These are phyloP conservation scores for Buddleja alternifolia DNA, from an alignment of 257 asterid genomes.

Conservation along the genomic window DNA sequence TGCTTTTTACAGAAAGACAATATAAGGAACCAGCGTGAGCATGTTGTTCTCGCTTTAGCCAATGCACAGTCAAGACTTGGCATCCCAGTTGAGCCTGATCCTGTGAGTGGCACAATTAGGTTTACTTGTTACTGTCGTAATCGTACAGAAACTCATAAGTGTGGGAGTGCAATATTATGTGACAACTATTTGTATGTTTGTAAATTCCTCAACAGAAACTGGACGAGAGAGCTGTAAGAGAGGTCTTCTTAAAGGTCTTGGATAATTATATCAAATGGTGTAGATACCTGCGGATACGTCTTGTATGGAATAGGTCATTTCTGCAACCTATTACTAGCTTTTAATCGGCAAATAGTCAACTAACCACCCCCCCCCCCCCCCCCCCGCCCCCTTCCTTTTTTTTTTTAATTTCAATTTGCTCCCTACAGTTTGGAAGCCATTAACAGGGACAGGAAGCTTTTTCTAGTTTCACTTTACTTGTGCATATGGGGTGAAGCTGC, in stretches of 20 bases:
- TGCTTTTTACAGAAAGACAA: slow-evolving; percentile 81
- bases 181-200: slow-evolving; percentile 13
- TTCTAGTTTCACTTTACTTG: slow-evolving; percentile 75
- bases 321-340: slow-evolving; percentile 28
- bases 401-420: slow-evolving; percentile 22
- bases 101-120: slow-evolving; percentile 54
- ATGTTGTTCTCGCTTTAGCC: slow-evolving; percentile 81
- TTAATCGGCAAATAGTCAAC: slow-evolving; percentile 10
- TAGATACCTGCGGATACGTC: slow-evolving; percentile 79
- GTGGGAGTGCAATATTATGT: slow-evolving; percentile 11
- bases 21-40: slow-evolving; percentile 91
- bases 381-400: no score
- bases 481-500: slow-evolving; percentile 99
- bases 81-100: slow-evolving; percentile 74
- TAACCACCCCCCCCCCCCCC: no score
- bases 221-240: slow-evolving; percentile 86
- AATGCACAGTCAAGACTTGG: slow-evolving; percentile 89
- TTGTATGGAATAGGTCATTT: slow-evolving; percentile 84
- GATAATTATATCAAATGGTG: slow-evolving; percentile 99
- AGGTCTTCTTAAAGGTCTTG: slow-evolving; percentile 89
- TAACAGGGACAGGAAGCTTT: slow-evolving; percentile 86
- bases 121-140: slow-evolving; percentile 16
- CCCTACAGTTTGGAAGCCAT: slow-evolving; percentile 84
- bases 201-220: slow-evolving; percentile 63
- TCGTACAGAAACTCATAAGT: slow-evolving; percentile 19